A percentile compares a stretch with the other conserved stretches of the same genome.
Evolutionary conservation across 164 flowering plant species (phyloP).

Genomic region (Brasenia schreberi): DNA sequence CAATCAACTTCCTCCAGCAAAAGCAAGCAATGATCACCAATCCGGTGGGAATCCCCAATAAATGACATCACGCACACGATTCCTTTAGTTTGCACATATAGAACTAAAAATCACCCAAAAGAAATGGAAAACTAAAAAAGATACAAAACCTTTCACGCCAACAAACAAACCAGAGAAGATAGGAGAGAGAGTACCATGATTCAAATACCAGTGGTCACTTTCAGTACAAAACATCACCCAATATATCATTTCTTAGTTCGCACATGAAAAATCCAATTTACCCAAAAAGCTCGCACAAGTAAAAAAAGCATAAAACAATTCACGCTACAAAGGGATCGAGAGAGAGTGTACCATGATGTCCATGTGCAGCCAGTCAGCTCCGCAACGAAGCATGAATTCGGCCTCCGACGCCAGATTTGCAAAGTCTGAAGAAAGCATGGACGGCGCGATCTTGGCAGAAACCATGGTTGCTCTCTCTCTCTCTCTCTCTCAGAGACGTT

Average conservation of each 20-base stretch:
- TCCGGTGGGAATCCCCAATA: too few relatives aligned
- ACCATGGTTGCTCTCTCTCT: constrained; percentile 2
- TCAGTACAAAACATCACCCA: background rate
- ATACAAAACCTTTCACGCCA: too few relatives aligned
- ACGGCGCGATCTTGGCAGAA: constrained; percentile 85
- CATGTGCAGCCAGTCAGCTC: constrained; percentile 99
- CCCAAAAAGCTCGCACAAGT: background rate
- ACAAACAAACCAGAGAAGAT: too few relatives aligned
- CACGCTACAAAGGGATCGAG: background rate
- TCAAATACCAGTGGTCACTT: too few relatives aligned
- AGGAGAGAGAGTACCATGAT: too few relatives aligned
- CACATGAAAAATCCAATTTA: background rate
- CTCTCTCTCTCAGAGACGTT: background rate
- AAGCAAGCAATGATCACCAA: too few relatives aligned
- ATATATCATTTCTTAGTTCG: background rate
- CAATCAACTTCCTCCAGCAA: too few relatives aligned
- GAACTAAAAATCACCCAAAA: background rate
- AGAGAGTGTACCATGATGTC: constrained; percentile 73
- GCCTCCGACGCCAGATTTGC: constrained; percentile 93
- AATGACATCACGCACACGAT: too few relatives aligned
- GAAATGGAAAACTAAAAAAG: too few relatives aligned
- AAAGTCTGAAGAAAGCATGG: constrained; percentile 96
- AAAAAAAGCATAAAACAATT: background rate
- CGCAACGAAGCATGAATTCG: constrained; percentile 58
- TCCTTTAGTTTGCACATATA: background rate